A percentile compares a stretch with the other conserved stretches of the same genome.
Conservation (phyloP, 768 basidiomycete species). For the Mycena leptocephala region DNA sequence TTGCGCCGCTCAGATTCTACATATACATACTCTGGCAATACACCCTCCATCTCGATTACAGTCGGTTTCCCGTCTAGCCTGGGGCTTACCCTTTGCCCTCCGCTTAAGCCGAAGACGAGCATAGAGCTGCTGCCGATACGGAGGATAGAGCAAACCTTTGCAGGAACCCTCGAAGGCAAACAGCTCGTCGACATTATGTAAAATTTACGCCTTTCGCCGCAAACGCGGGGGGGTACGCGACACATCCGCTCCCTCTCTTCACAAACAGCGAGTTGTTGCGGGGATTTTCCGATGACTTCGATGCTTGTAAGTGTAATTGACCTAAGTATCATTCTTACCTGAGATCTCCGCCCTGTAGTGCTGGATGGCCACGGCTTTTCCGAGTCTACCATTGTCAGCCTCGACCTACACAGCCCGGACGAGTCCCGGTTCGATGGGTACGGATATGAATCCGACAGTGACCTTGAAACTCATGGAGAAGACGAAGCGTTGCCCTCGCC, state of each 20-base stretch:
- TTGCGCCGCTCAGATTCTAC: too few relatives aligned
- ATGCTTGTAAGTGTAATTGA: constrained; percentile 20
- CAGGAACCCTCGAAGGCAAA: constrained; percentile 27
- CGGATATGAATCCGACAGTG: constrained; percentile 41
- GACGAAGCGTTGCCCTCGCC: too few relatives aligned
- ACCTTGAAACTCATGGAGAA: constrained; percentile 28
- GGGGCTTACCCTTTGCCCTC: constrained; percentile 1
- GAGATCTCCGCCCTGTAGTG: constrained; percentile 24
- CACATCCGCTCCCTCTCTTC: constrained; percentile 34
- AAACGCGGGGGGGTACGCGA: constrained; percentile 10
- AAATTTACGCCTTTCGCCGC: constrained; percentile 39
- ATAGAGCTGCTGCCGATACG: too few relatives aligned
- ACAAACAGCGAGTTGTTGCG: constrained; percentile 33
- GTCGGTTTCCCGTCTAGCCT: constrained; percentile 2
- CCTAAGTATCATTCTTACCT: background rate
- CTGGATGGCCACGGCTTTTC: constrained; percentile 23
- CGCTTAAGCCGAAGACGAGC: constrained; percentile 15
- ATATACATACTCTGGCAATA: too few relatives aligned
- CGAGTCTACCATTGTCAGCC: constrained; percentile 8
- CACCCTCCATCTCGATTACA: too few relatives aligned
- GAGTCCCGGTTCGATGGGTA: constrained; percentile 11
- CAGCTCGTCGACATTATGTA: constrained; percentile 37
- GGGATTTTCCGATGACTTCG: constrained; percentile 35
- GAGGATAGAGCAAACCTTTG: too few relatives aligned
- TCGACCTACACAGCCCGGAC: constrained; percentile 13